phyloP scores from a whole-genome alignment of 2,329 filamentous ascomycete genomes.

The Pestalotiopsis sp. region DNA sequence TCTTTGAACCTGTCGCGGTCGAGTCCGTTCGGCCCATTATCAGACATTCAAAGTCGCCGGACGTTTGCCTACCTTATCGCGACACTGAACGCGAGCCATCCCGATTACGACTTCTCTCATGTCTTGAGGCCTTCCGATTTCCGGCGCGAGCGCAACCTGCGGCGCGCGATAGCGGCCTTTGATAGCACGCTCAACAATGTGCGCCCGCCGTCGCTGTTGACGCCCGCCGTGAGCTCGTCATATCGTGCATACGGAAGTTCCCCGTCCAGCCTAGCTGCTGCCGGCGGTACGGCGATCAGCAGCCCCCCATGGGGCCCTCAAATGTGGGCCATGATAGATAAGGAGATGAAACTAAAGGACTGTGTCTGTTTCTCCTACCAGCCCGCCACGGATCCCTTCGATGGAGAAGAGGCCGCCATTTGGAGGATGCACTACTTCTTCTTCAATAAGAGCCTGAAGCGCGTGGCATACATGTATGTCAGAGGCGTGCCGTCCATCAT shows the following conservation, averaged over 20 bases:
- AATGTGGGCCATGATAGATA: conserved; percentile 91
- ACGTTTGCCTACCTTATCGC: conserved; percentile 97
- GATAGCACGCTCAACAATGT: conserved; percentile 88
- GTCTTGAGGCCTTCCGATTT: conserved; percentile 89
- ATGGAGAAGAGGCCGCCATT: conserved; percentile 88
- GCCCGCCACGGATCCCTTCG: conserved; percentile 87
- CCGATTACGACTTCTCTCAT: conserved; percentile 96
- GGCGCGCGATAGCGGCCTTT: conserved; percentile 81
- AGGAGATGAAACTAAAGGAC: conserved; percentile 89
- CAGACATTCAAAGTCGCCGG: conserved; percentile 83
- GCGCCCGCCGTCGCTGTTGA: conserved; percentile 55
- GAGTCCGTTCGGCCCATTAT: conserved; percentile 89
- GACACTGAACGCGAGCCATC: conserved; percentile 92
- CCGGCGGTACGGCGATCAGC: conserved; percentile 45
- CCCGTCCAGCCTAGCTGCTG: conserved; percentile 37
- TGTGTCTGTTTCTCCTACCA: conserved; percentile 90
- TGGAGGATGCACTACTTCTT: conserved; percentile 98
- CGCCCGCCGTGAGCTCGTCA: conserved; percentile 40
- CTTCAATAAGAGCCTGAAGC: conserved; percentile 90
- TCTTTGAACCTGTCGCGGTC: conserved; percentile 78
- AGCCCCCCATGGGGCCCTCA: conserved; percentile 79
- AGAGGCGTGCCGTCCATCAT: conserved; percentile 79
- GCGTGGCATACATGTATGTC: conserved; percentile 91
- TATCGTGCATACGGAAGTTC: conserved; percentile 38
- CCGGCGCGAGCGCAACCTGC: conserved; percentile 77